A percentile compares a stretch with the other conserved stretches of the same genome.
phyloP scores from a whole-genome alignment of 371 early-diverging fungal species.

The Syncephalastrum racemosum region DNA sequence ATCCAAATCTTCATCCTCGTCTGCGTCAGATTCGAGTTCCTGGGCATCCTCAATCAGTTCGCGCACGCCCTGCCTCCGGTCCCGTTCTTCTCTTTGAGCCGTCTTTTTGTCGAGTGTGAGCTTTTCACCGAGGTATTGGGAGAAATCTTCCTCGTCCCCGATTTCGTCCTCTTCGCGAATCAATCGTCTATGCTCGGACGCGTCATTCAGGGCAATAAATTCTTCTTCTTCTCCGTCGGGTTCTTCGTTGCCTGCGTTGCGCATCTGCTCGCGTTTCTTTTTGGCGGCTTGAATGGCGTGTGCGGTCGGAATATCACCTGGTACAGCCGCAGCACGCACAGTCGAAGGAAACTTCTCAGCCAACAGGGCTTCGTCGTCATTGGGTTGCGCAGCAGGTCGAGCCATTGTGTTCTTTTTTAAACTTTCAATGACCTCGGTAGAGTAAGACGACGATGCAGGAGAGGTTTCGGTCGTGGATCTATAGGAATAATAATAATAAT shows the following conservation, averaged over 20 bases:
- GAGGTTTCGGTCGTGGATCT: too few relatives aligned
- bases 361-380: conserved; percentile 30
- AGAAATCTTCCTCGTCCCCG: conserved; percentile 54
- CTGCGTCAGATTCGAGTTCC: conserved; percentile 51
- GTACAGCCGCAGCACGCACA: conserved; percentile 21
- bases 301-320: conserved; percentile 42
- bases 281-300: conserved; percentile 53
- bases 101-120: conserved; percentile 39
- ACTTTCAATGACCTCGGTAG: conserved; percentile 26
- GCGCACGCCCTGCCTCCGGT: conserved; percentile 40
- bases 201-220: conserved; percentile 40
- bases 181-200: conserved; percentile 30
- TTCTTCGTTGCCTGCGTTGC: conserved; percentile 28
- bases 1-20: conserved; percentile 57
- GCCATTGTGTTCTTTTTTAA: conserved; percentile 42
- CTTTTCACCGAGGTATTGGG: conserved; percentile 48
- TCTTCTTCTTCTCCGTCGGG: conserved; percentile 37
- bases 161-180: conserved; percentile 57
- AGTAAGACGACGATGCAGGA: conserved; percentile 22
- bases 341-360: conserved; percentile 45
- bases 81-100: conserved; percentile 39
- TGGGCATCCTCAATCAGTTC: conserved; percentile 62
- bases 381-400: conserved; percentile 22
- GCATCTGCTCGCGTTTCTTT: conserved; percentile 49
- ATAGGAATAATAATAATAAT: neutral